These are phyloP conservation scores for Cyclostephanos invisitatus DNA, from an alignment of 108 stramenopile species.

Conservation along the genomic window DNA sequence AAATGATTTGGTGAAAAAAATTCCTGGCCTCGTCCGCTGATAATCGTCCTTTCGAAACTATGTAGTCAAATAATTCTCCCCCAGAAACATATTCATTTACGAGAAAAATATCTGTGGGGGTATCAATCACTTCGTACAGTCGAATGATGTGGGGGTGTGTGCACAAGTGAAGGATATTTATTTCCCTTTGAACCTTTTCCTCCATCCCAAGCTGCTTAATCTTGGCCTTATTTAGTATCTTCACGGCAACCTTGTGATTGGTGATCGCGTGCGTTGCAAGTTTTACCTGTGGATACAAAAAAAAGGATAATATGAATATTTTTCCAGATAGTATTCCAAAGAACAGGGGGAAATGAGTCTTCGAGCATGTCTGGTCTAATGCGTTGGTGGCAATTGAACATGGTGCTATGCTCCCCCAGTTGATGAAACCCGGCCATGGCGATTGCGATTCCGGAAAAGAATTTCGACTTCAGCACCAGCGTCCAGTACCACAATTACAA, in stretches of 20 bases:
- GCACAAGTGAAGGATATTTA: conserved; percentile 97
- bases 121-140: conserved; percentile 97
- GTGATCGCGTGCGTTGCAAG: conserved; percentile 98
- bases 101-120: conserved; percentile 98
- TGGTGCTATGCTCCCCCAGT: not conserved
- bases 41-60: conserved; percentile 95
- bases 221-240: conserved; percentile 98
- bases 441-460: not conserved
- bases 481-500: not conserved
- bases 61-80: conserved; percentile 99
- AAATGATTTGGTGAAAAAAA: conserved; percentile 99
- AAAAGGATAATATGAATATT: not conserved
- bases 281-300: conserved; percentile 64
- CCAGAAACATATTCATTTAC: conserved; percentile 99
- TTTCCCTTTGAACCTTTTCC: conserved; percentile 99
- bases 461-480: not conserved
- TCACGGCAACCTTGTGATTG: conserved; percentile 99
- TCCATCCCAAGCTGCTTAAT: conserved; percentile 99
- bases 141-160: conserved; percentile 99
- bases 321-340: not conserved
- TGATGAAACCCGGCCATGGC: not conserved
- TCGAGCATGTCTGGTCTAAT: not conserved
- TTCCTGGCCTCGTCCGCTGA: conserved; percentile 95
- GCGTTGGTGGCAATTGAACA: not conserved
- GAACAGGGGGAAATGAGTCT: not conserved